Conservation (phyloP, 768 basidiomycete genomes). For the Mycena sanguinolenta region DNA sequence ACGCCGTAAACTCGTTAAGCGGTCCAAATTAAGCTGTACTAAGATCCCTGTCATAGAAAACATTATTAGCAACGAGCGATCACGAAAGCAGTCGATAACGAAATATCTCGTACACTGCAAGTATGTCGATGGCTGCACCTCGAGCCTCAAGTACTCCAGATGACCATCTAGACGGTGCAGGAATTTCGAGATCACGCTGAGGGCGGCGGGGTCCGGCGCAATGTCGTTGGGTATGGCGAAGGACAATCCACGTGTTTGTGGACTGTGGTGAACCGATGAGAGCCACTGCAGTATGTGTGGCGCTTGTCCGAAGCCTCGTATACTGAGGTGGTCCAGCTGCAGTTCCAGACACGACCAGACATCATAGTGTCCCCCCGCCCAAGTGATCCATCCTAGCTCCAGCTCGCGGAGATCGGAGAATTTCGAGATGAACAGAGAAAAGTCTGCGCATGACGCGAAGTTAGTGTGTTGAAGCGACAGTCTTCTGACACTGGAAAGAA, state of each 20-base stretch:
- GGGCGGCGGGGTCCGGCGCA: too few species aligned
- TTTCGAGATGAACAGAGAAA: neutral
- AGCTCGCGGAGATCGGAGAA: neutral
- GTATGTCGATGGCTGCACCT: neutral
- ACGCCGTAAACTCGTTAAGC: too few species aligned
- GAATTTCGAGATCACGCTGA: neutral
- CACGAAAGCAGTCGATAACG: neutral
- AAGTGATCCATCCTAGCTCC: neutral
- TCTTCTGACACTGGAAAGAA: neutral
- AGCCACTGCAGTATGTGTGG: neutral
- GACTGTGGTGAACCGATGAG: neutral
- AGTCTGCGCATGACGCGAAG: neutral
- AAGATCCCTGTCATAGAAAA: neutral
- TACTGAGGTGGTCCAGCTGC: neutral
- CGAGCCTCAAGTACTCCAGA: neutral
- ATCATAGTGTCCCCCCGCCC: neutral
- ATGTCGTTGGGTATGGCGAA: neutral
- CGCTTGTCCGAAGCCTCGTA: neutral
- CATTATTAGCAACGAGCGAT: neutral
- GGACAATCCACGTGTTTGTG: neutral
- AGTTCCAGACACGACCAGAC: neutral
- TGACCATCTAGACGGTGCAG: neutral
- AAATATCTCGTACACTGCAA: neutral
- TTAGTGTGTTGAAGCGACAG: neutral
- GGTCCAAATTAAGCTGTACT: neutral